phyloP scores from a whole-genome alignment of 495 filamentous ascomycete species.

The Eremomyces bilateralis region DNA sequence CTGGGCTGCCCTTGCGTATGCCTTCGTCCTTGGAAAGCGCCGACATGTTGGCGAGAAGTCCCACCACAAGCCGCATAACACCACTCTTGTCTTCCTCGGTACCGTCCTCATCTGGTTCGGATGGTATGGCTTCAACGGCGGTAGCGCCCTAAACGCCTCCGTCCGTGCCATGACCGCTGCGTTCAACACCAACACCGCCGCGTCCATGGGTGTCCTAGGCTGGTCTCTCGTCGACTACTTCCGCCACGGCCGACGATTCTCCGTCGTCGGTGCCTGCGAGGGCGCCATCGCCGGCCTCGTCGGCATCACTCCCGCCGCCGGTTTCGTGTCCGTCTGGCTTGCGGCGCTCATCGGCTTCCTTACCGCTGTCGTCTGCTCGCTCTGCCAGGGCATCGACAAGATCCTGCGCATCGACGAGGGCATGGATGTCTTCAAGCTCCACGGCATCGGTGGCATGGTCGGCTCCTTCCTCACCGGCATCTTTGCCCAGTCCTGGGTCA shows the following conservation, averaged over 20 bases:
- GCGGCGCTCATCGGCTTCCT: constrained; percentile 37
- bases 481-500: constrained; percentile 27
- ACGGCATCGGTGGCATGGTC: constrained; percentile 38
- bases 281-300: constrained; percentile 43
- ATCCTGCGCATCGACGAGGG: constrained; percentile 38
- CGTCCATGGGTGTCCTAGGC: constrained; percentile 32
- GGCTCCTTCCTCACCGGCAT: constrained; percentile 40
- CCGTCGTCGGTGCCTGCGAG: constrained; percentile 36
- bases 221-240: constrained; percentile 38
- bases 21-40: constrained; percentile 31
- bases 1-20: constrained; percentile 32
- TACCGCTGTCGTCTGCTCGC: constrained; percentile 29
- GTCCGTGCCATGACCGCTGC: constrained; percentile 34
- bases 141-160: constrained; percentile 32
- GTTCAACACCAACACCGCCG: constrained; percentile 42
- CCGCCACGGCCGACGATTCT: constrained; percentile 30
- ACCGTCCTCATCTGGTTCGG: constrained; percentile 38
- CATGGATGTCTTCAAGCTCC: constrained; percentile 41
- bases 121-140: constrained; percentile 42
- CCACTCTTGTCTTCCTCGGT: constrained; percentile 33
- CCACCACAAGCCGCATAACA: constrained; percentile 31
- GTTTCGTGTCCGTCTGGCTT: constrained; percentile 34
- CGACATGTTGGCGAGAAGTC: constrained; percentile 22
- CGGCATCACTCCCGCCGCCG: constrained; percentile 40
- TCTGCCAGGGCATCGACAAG: constrained; percentile 30